phyloP scores from a whole-genome alignment of 768 basidiomycete species.

The Lactarius vividus region DNA sequence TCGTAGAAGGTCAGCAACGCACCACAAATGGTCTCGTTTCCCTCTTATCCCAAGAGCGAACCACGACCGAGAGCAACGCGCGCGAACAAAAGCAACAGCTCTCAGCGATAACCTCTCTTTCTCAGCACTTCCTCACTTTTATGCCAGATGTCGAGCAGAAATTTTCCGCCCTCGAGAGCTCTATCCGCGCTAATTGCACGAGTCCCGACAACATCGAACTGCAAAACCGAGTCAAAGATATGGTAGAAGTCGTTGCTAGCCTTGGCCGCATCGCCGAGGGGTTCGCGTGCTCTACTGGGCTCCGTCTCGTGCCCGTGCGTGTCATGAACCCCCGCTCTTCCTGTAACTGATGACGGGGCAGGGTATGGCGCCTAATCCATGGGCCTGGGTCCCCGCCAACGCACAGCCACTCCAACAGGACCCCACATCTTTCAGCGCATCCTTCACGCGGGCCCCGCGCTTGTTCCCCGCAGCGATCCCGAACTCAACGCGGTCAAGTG shows the following conservation, averaged over 20 bases:
- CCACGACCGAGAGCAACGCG: not conserved
- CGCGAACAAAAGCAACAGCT: slow-evolving; percentile 23
- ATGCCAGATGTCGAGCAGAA: slow-evolving; percentile 21
- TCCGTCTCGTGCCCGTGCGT: slow-evolving; percentile 23
- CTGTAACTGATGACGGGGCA: not conserved
- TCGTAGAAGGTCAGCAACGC: slow-evolving; percentile 21
- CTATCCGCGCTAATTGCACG: not conserved
- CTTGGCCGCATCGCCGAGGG: slow-evolving; percentile 20
- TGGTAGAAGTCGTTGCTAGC: slow-evolving; percentile 12
- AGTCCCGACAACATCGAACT: slow-evolving; percentile 3
- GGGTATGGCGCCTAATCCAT: slow-evolving; percentile 8
- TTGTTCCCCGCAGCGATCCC: slow-evolving; percentile 19
- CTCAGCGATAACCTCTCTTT: slow-evolving; percentile 7
- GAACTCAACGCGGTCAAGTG: slow-evolving; percentile 16
- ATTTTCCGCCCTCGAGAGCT: slow-evolving; percentile 8
- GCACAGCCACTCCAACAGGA: slow-evolving; percentile 11
- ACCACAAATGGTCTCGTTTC: slow-evolving; percentile 14
- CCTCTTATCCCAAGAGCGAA: slow-evolving; percentile 15
- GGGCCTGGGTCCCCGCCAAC: slow-evolving; percentile 14
- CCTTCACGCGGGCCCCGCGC: slow-evolving; percentile 19
- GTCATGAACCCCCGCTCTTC: not conserved
- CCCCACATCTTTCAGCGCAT: slow-evolving; percentile 11
- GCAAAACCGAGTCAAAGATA: slow-evolving; percentile 14
- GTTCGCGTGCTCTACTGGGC: slow-evolving; percentile 19
- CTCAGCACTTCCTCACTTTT: slow-evolving; percentile 17